Percentiles rank a stretch among this genome's conserved stretches.
Conservation (phyloP, 1,284 basidiomycete species). For the Naganishia cerealis region DNA sequence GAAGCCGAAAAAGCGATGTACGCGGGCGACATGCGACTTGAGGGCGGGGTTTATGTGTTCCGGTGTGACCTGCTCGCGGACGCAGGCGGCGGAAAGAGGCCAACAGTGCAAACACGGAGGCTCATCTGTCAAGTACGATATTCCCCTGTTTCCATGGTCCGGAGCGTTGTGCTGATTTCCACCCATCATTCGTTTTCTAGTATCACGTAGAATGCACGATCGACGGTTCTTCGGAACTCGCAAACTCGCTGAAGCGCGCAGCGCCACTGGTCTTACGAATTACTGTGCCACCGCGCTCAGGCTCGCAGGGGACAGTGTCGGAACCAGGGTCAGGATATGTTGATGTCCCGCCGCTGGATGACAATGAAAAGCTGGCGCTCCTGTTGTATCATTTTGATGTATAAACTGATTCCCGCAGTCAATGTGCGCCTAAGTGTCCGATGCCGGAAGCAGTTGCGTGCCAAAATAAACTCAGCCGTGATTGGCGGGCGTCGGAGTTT, state of each 20-base stretch:
- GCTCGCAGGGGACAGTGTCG: neutral
- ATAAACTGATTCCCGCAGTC: too few relatives aligned
- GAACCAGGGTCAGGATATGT: neutral
- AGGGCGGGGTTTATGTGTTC: neutral
- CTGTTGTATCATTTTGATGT: too few relatives aligned
- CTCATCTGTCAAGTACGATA: neutral
- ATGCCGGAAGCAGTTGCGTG: too few relatives aligned
- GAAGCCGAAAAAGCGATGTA: neutral
- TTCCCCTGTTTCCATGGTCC: neutral
- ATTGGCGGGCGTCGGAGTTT: too few relatives aligned
- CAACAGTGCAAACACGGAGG: neutral
- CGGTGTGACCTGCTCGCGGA: neutral
- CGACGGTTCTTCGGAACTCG: neutral
- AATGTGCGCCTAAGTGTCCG: too few relatives aligned
- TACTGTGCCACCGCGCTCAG: neutral
- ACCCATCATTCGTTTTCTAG: neutral
- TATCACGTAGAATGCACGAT: slow-evolving; percentile 1
- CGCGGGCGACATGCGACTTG: neutral
- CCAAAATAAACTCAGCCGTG: too few relatives aligned
- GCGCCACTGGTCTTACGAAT: neutral
- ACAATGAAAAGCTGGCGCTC: neutral
- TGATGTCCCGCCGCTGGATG: neutral
- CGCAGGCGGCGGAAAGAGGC: neutral
- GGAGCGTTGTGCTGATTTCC: neutral
- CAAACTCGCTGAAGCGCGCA: neutral